These are phyloP conservation scores for Aspergillus calidoustus DNA, from an alignment of 2,329 filamentous ascomycete species.

Conservation along the genomic window DNA sequence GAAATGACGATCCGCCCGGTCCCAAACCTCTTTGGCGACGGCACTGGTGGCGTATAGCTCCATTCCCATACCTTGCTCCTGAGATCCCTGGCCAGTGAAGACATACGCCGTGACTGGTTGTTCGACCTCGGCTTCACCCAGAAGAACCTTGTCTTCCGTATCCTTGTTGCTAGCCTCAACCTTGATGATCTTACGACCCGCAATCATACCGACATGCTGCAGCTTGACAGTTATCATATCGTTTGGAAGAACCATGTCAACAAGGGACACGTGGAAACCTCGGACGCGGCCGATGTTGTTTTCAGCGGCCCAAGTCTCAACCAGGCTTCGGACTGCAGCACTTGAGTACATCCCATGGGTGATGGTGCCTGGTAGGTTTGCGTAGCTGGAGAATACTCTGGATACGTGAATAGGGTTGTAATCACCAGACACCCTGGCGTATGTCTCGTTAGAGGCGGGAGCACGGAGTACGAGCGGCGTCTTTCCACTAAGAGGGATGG, in stretches of 20 bases:
- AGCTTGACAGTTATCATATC: conserved; percentile 94
- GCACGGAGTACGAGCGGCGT: conserved; percentile 85
- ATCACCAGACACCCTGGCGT: conserved; percentile 95
- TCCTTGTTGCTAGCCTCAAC: conserved; percentile 95
- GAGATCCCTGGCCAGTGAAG: conserved; percentile 97
- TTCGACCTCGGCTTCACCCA: conserved; percentile 96
- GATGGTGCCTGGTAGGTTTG: conserved; percentile 93
- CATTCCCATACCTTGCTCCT: conserved; percentile 99
- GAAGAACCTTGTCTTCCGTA: conserved; percentile 92
- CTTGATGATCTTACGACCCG: conserved; percentile 98
- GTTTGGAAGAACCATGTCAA: conserved; percentile 98
- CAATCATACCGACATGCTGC: conserved; percentile 96
- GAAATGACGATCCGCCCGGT: conserved; percentile 95
- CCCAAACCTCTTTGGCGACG: conserved; percentile 97
- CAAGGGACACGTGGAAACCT: conserved; percentile 93
- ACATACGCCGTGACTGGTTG: conserved; percentile 96
- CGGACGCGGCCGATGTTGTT: conserved; percentile 97
- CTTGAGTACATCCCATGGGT: conserved; percentile 99
- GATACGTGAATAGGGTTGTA: conserved; percentile 99
- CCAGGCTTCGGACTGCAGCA: conserved; percentile 90
- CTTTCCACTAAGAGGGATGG: conserved; percentile 93
- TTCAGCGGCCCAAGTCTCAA: conserved; percentile 98
- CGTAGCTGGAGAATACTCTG: conserved; percentile 93
- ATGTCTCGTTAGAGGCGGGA: conserved; percentile 95
- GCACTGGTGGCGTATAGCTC: conserved; percentile 92